Evolutionary conservation across 2,329 filamentous ascomycete genomes (phyloP).

Genomic region (Gaeumannomyces tritici): DNA sequence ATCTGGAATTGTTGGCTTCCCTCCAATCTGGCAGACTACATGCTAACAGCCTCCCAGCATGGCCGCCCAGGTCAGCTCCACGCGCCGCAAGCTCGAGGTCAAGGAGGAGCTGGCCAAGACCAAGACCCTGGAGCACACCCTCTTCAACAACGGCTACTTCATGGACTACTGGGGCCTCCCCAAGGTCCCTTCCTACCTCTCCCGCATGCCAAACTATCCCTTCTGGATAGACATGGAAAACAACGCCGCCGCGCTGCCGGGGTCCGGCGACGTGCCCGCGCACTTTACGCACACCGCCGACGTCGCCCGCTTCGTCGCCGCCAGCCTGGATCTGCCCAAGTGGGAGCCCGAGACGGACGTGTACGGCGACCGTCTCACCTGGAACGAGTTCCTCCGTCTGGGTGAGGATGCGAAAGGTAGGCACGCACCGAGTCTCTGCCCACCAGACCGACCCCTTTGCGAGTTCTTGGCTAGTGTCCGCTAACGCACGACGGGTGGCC

Average conservation of each 20-base stretch:
- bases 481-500: background rate
- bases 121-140: slow-evolving; percentile 25
- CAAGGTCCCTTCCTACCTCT: slow-evolving; percentile 23
- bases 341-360: slow-evolving; percentile 26
- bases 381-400: slow-evolving; percentile 23
- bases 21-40: background rate
- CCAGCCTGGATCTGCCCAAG: slow-evolving; percentile 22
- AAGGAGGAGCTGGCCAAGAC: slow-evolving; percentile 9
- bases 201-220: slow-evolving; percentile 20
- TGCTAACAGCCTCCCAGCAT: slow-evolving; percentile 4
- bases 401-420: slow-evolving; percentile 25
- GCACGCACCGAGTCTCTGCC: background rate
- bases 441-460: too few relatives aligned
- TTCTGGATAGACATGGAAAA: slow-evolving; percentile 27
- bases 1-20: too few relatives aligned
- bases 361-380: slow-evolving; percentile 24
- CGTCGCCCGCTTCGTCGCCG: slow-evolving; percentile 29
- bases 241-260: slow-evolving; percentile 35
- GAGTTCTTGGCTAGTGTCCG: too few relatives aligned
- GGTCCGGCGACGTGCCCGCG: slow-evolving; percentile 31
- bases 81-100: background rate
- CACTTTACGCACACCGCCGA: slow-evolving; percentile 39
- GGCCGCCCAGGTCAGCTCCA: background rate
- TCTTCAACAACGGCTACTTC: slow-evolving; percentile 30
- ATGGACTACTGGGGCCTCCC: slow-evolving; percentile 35